Evolutionary conservation across 1,284 basidiomycete genomes (phyloP), one percentile per base, ranked within the genome.

Genomic region (Sanghuangporus sanghuang): DNA sequence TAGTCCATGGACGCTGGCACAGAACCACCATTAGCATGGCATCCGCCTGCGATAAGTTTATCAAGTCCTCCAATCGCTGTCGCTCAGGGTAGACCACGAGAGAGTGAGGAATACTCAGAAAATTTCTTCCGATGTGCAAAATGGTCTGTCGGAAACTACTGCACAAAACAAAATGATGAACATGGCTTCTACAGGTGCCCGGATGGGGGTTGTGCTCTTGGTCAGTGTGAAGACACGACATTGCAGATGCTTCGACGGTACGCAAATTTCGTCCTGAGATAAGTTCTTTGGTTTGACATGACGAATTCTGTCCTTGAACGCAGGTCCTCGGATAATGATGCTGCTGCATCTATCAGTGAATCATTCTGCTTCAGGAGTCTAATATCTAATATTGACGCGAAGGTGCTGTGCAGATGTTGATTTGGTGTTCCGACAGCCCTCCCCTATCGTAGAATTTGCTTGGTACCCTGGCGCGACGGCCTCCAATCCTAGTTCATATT

Each of bases 391-490:
- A 55, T 35, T 65, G 63, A 68, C 58, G 23, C 16, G 44, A 46
- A 46, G 4, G 35, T 57, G 12, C 18, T 42, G 35, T 32, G 46
- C 55, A 35, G 49, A 48, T 57, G 61, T 52, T 11, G 42, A 53
- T 21, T 62, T 67, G 38, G 67, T 73, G 27, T 75, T 85, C 48
- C 62, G 68, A 0, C 89, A 92, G 72, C 76, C 90, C 0, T 81
- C 87, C 1, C 82, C 92, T 0, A 83, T 94, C 49, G 79, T 92
- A 46, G 89, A 92, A 60, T 88, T 85, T 67, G 67, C 79, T 6
- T 96, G 94, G 94, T 96, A 90, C 71, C 93, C 93, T 0, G 79
- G 81, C 0, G 92, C 93, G 0, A 84, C 84, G 5, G 67, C 74
- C 0, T 69, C 72, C 5, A 77, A 85, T 56, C 83, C 85, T 1